Evolutionary conservation across 768 basidiomycete species (phyloP).

Genomic region (Daedaleopsis nitida): DNA sequence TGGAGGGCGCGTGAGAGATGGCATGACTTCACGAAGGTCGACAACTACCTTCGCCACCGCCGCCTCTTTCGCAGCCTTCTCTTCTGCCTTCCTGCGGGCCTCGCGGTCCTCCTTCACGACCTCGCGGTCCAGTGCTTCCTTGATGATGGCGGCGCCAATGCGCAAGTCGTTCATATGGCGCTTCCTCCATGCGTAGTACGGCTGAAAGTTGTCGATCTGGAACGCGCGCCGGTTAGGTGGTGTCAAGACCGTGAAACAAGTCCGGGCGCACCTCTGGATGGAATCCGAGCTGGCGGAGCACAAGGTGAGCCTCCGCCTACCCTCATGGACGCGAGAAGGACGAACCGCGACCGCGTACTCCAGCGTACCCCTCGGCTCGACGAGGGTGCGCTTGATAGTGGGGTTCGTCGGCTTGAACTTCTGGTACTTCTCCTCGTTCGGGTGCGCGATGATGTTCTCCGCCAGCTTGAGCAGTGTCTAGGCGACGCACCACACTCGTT

Average conservation of each 20-base stretch:
- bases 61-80: conserved; percentile 56
- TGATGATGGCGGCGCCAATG: conserved; percentile 66
- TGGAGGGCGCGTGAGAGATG: not conserved
- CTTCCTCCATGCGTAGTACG: conserved; percentile 65
- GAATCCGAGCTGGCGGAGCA: conserved; percentile 63
- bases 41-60: conserved; percentile 55
- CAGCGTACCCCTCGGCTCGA: conserved; percentile 71
- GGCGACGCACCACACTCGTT: conserved; percentile 4
- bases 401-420: conserved; percentile 78
- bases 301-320: not conserved
- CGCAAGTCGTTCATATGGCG: conserved; percentile 54
- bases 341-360: conserved; percentile 81
- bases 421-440: conserved; percentile 70
- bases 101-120: conserved; percentile 47
- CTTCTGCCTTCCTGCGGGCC: conserved; percentile 50
- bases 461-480: conserved; percentile 70
- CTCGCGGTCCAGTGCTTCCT: conserved; percentile 59
- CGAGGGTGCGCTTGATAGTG: conserved; percentile 62
- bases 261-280: conserved; percentile 53
- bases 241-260: too few species aligned
- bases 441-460: conserved; percentile 74
- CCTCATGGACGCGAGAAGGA: not conserved
- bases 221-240: not conserved
- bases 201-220: conserved; percentile 73
- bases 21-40: not conserved